Evolutionary conservation across 495 filamentous ascomycete species (phyloP).

Genomic region (Cladorrhinum samala): DNA sequence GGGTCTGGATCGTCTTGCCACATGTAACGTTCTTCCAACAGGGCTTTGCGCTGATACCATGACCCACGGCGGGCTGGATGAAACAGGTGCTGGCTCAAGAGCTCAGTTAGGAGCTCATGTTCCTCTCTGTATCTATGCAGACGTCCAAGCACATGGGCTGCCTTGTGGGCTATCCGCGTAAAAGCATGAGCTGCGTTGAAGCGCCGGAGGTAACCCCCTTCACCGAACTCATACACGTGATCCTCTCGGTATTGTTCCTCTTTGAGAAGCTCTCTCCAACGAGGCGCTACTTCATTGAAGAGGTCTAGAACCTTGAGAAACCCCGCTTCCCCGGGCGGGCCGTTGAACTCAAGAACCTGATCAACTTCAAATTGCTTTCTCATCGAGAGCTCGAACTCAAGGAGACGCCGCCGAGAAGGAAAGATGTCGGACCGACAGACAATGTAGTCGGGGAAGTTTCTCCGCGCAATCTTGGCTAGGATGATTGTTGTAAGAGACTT

Average conservation of each 20-base stretch:
- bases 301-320: slow-evolving; percentile 55
- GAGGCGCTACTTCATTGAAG: slow-evolving; percentile 68
- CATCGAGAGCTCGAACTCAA: slow-evolving; percentile 87
- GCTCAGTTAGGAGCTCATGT: slow-evolving; percentile 64
- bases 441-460: slow-evolving; percentile 86
- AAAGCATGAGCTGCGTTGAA: slow-evolving; percentile 93
- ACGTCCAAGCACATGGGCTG: slow-evolving; percentile 67
- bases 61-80: slow-evolving; percentile 77
- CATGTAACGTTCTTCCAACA: slow-evolving; percentile 96
- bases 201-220: slow-evolving; percentile 85
- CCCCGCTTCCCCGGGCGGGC: slow-evolving; percentile 59
- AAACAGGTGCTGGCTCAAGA: slow-evolving; percentile 77
- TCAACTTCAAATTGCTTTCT: slow-evolving; percentile 80
- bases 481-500: slow-evolving; percentile 95
- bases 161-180: slow-evolving; percentile 87
- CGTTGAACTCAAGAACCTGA: slow-evolving; percentile 77
- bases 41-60: slow-evolving; percentile 94
- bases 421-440: slow-evolving; percentile 92
- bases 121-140: slow-evolving; percentile 77
- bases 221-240: slow-evolving; percentile 70
- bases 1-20: slow-evolving; percentile 47
- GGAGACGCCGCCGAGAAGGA: slow-evolving; percentile 59
- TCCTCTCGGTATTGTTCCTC: slow-evolving; percentile 81
- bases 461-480: slow-evolving; percentile 75
- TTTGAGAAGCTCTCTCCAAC: slow-evolving; percentile 67